A percentile compares a stretch with the other conserved stretches of the same genome.
Evolutionary conservation across 306 rosid genomes (phyloP).

Genomic region (Acacia crassicarpa): DNA sequence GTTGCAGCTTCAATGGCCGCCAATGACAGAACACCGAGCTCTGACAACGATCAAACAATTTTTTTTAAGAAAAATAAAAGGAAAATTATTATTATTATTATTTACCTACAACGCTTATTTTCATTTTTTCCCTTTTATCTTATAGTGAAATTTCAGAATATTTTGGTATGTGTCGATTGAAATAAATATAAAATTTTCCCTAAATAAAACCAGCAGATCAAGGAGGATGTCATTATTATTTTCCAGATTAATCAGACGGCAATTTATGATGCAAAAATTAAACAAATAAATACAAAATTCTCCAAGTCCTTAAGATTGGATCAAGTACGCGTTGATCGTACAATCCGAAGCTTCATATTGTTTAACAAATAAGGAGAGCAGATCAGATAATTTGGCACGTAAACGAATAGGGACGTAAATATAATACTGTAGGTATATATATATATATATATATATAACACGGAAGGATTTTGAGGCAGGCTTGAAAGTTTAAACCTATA

Average conservation of each 20-base stretch:
- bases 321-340: background rate
- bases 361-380: background rate
- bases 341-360: background rate
- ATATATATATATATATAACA: background rate
- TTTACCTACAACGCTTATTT: too few relatives aligned
- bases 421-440: too few relatives aligned
- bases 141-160: too few relatives aligned
- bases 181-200: too few relatives aligned
- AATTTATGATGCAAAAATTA: background rate
- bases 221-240: background rate
- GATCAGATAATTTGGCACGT: background rate
- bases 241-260: background rate
- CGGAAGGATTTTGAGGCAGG: background rate
- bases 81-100: too few relatives aligned
- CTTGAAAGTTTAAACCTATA: background rate
- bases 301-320: background rate
- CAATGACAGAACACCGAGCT: too few relatives aligned
- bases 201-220: too few relatives aligned
- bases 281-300: background rate
- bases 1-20: too few relatives aligned
- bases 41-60: fast-evolving
- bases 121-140: too few relatives aligned
- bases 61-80: too few relatives aligned
- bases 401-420: background rate
- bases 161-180: too few relatives aligned